Evolutionary conservation across 2,329 filamentous ascomycete genomes (phyloP).

Genomic region (Plenodomus tracheiphilus): DNA sequence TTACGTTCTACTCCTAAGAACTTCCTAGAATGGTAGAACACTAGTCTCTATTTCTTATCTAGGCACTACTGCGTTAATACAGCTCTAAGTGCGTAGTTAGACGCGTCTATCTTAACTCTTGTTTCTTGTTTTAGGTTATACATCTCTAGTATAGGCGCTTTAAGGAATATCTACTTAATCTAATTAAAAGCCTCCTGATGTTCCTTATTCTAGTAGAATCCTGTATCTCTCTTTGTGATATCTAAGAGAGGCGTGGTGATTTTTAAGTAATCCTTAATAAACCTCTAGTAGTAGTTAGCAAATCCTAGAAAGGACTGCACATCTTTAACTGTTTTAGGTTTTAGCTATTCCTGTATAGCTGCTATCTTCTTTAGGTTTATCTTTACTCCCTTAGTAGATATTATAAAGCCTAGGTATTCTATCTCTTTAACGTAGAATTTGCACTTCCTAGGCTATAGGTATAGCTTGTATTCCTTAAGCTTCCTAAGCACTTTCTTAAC

Average conservation of each 20-base stretch:
- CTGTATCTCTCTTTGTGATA: constrained; percentile 1
- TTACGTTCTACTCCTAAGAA: constrained; percentile 1
- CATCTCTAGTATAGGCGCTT: neutral
- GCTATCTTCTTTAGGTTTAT: constrained; percentile 31
- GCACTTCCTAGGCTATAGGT: constrained; percentile 31
- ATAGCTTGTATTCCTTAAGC: constrained; percentile 19
- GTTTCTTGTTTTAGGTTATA: neutral
- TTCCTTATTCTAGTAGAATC: neutral
- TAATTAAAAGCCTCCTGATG: neutral
- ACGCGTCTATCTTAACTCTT: constrained; percentile 1
- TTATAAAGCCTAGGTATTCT: constrained; percentile 37
- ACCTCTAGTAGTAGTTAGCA: neutral
- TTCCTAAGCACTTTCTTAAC: no score
- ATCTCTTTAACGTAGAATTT: constrained; percentile 32
- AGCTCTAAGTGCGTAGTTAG: constrained; percentile 1
- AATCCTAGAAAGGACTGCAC: constrained; percentile 1
- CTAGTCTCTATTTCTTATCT: constrained; percentile 17
- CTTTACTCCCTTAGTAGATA: constrained; percentile 22
- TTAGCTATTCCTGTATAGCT: constrained; percentile 27
- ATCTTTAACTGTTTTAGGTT: constrained; percentile 17
- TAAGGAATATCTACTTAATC: constrained; percentile 2
- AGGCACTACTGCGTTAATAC: constrained; percentile 1
- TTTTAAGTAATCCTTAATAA: neutral
- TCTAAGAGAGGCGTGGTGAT: neutral
- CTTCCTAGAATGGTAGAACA: neutral